phyloP scores from a whole-genome alignment of 2,329 filamentous ascomycete species.

The Emergomyces orientalis region DNA sequence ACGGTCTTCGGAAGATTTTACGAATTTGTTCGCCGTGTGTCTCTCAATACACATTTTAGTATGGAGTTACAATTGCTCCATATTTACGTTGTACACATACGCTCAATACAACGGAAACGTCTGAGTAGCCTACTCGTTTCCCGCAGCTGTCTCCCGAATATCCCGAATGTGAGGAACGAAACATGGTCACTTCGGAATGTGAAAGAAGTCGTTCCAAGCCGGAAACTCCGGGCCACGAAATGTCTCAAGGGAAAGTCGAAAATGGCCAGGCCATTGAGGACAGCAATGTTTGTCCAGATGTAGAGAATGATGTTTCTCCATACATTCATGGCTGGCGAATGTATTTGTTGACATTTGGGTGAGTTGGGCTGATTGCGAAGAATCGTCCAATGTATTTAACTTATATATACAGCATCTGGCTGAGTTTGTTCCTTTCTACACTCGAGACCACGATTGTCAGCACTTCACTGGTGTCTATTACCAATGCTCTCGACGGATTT shows the following conservation, averaged over 20 bases:
- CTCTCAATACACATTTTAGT: background rate
- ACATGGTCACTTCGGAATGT: background rate
- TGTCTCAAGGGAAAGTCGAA: background rate
- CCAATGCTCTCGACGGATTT: slow-evolving; percentile 31
- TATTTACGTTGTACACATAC: too few relatives aligned
- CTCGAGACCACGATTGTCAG: slow-evolving; percentile 46
- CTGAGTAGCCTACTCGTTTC: too few relatives aligned
- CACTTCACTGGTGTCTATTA: slow-evolving; percentile 42
- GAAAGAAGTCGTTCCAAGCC: background rate
- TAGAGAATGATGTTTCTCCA: background rate
- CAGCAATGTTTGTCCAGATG: background rate
- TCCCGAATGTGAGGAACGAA: background rate
- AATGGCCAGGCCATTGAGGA: background rate
- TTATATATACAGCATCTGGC: slow-evolving; percentile 15
- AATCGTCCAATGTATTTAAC: background rate
- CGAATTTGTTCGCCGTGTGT: background rate
- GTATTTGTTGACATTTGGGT: background rate
- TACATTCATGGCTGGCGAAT: background rate
- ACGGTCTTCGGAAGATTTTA: background rate
- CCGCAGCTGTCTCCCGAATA: background rate
- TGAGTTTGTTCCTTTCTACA: slow-evolving; percentile 36
- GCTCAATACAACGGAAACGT: too few relatives aligned
- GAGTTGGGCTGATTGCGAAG: background rate
- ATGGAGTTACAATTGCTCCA: too few relatives aligned
- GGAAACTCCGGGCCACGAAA: background rate